These are phyloP conservation scores for Irpex sp. DNA, from an alignment of 1,284 basidiomycete genomes.

Conservation along the genomic window DNA sequence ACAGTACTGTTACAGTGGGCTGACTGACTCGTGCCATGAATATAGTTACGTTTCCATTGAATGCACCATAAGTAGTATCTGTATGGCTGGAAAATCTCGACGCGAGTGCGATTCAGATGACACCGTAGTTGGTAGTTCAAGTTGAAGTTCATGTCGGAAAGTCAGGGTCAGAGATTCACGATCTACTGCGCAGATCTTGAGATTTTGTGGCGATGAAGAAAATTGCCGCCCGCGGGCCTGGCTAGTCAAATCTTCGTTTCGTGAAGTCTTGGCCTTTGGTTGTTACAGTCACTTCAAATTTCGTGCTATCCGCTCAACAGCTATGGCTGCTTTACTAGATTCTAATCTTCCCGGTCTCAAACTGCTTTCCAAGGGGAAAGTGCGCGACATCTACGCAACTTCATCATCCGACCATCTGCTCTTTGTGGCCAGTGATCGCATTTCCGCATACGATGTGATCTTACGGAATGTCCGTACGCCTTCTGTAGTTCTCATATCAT, in stretches of 20 bases:
- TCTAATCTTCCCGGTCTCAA: constrained; percentile 54
- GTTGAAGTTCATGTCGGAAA: no score
- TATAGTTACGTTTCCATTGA: no score
- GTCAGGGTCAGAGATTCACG: no score
- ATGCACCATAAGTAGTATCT: no score
- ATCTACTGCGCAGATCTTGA: no score
- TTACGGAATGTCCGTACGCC: constrained; percentile 74
- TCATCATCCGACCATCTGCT: constrained; percentile 72
- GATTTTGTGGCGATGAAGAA: no score
- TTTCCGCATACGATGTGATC: constrained; percentile 96
- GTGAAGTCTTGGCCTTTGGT: not conserved
- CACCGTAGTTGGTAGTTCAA: no score
- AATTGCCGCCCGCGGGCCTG: not conserved
- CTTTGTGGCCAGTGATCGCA: constrained; percentile 95
- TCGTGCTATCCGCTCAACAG: not conserved
- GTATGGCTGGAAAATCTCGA: no score
- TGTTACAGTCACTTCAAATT: not conserved
- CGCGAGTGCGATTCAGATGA: no score
- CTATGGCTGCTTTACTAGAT: constrained; percentile 38
- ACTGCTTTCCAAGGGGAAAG: constrained; percentile 86
- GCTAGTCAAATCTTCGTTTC: not conserved
- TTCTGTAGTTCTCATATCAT: constrained; percentile 2
- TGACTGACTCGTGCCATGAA: no score
- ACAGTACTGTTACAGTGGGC: no score
- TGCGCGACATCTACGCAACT: constrained; percentile 85